Evolutionary conservation across 345 rosid species (phyloP).

Genomic region (Syzygium aromaticum): DNA sequence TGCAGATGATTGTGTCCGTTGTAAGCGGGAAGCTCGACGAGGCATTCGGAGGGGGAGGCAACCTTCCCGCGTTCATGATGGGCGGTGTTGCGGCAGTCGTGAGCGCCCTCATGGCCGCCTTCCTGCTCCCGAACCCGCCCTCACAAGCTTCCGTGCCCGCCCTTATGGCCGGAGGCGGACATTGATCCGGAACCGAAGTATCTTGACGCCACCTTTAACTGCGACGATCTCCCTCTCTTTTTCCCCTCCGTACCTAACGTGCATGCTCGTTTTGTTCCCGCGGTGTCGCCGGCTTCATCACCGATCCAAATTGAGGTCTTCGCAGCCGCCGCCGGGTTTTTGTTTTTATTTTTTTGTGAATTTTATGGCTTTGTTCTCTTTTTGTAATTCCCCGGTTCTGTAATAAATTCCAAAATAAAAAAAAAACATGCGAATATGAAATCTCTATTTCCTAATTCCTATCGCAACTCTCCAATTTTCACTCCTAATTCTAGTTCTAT

Average conservation of each 20-base stretch:
- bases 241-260: background rate
- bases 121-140: conserved; percentile 66
- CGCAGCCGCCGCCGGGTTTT: background rate
- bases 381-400: background rate
- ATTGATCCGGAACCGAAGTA: background rate
- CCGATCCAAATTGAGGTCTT: background rate
- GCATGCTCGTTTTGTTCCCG: background rate
- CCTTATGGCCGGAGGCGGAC: background rate
- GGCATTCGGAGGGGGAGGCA: conserved; percentile 82
- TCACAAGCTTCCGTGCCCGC: background rate
- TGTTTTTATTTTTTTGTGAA: background rate
- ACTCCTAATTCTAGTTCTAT: background rate
- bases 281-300: background rate
- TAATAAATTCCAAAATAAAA: background rate
- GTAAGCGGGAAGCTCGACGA: conserved; percentile 67
- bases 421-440: background rate
- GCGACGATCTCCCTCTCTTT: background rate
- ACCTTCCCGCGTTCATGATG: conserved; percentile 59
- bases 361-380: background rate
- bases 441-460: background rate
- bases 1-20: conserved; percentile 64
- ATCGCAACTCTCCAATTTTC: background rate
- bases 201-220: background rate
- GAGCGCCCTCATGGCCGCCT: conserved; percentile 50
- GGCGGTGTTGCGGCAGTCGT: conserved; percentile 61